Evolutionary conservation across 768 basidiomycete genomes (phyloP), one percentile per base, ranked within the genome.

Genomic region (Mrakia blollopis): DNA sequence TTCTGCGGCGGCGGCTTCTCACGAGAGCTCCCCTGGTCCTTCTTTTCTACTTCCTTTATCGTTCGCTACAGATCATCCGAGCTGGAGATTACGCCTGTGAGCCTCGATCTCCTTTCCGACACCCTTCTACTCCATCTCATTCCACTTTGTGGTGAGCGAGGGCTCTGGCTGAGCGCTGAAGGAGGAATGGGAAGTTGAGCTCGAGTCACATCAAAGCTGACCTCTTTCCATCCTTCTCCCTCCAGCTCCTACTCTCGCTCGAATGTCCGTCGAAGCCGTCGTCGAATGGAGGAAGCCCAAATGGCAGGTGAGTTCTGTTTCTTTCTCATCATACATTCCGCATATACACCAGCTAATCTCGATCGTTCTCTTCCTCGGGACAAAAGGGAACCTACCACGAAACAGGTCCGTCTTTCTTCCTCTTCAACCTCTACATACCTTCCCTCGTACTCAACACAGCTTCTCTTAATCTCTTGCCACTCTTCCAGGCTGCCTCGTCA

Each of bases 201-300:
- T 65, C 63, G 63, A 21, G 25, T 30, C n/a, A 30, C 23, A 37
- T 35, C 28, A 28, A 30, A 30, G 37, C 37, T 39, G 30, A 65
- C 52, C 8, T 39, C 18, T 32, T 8, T 57, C 16, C 57, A 4
- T 35, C 69, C 21, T 6, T 32, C 7, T 23, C 44, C 44, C 32
- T 30, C 32, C 28, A 62, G 73, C 63, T 50, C 32, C 41, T 16
- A n/a, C 28, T 44, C 57, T 50, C 65, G 63, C 8, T 91, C 93
- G 80, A 75, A 82, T 0, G 90, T 90, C 81, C 92, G 94, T 89
- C 62, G 90, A 93, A 68, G 92, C 94, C 13, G 91, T 97, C 72
- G 80, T 83, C 6, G 84, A 86, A 14, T 96, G 94, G 94, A 91
- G 88, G 80, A 81, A 86, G 68, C 85, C 87, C n/a, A 84, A 85